Base-by-base conservation (phyloP, 495 filamentous ascomycete genomes). In the Aspergillus nidulans region DNA sequence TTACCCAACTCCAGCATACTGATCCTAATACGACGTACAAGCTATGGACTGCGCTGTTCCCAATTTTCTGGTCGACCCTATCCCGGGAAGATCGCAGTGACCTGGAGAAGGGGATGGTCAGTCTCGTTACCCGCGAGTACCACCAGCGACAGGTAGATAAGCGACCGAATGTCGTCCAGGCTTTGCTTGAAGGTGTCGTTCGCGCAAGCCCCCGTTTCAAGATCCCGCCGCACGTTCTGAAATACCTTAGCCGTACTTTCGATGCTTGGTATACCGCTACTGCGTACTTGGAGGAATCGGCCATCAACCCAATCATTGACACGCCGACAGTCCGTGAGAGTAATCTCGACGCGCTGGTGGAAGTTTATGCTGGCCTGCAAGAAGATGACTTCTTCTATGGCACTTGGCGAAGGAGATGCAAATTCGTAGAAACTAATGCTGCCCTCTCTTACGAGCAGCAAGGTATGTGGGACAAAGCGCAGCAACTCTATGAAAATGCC, bases 341-440 rank as follows among this genome's bases (percentile, higher is more conserved):
- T 69, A 97, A 92, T 60, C 82, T 97, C 1, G 95, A 99, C 68
- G 94, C 95, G 1, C 69, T 99, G 21, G 82, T 95, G 7, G 92
- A 97, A 58, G 77, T 97, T 12, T 99, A 97, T 65, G 83, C 90
- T 6, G 82, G 85, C 3, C 75, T 99, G 20, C 85, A 92, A 58
- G 95, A 99, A 64, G 91, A 97, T 46, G 95, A 99, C 65, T 80
- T 99, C 46, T 99, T 97, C 74, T 97, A 97, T 55, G 95, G 95
- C 4, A 92, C 91, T 15, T 99, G 95, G 95, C 85, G 95, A 52
- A 85, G 95, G 38, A 85, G 95, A 36, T 95, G 90, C 64, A 88
- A 94, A 61, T 99, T 94, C 63, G 85, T 97, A 5, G 95, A 97
- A 72, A 97, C 92, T 10, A 99, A 97, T 61, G 87, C 92, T 21